phyloP scores from a whole-genome alignment of 495 filamentous ascomycete species.

The Cryomyces minteri region DNA sequence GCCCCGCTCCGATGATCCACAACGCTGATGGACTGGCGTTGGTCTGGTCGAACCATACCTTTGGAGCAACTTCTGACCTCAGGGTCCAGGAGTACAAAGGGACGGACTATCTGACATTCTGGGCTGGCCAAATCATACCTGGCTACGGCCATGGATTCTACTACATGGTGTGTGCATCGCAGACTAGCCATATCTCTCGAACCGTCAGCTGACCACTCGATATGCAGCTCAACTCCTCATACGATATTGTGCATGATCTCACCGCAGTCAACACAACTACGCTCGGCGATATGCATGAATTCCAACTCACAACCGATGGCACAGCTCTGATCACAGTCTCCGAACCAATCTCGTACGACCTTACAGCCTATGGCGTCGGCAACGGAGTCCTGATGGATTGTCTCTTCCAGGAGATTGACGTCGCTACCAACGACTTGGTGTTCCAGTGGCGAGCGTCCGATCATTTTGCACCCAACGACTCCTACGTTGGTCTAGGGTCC shows the following conservation, averaged over 20 bases:
- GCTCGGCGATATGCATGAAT: slow-evolving; percentile 9
- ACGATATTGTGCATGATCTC: slow-evolving; percentile 5
- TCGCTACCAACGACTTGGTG: slow-evolving; percentile 12
- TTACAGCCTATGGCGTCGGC: slow-evolving; percentile 5
- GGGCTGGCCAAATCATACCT: slow-evolving; percentile 28
- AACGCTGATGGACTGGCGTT: slow-evolving; percentile 4
- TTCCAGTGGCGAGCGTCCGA: slow-evolving; percentile 26
- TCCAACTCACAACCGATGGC: slow-evolving; percentile 6
- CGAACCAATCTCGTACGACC: slow-evolving; percentile 3
- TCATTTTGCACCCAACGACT: slow-evolving; percentile 15
- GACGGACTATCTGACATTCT: slow-evolving; percentile 25
- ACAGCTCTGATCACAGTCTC: slow-evolving; percentile 14
- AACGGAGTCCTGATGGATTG: slow-evolving; percentile 13
- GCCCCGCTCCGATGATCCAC: slow-evolving; percentile 3
- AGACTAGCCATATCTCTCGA: background rate
- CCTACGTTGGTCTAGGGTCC: slow-evolving; percentile 4
- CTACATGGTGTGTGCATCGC: background rate
- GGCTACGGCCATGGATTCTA: slow-evolving; percentile 27
- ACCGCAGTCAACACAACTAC: slow-evolving; percentile 1
- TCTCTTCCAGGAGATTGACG: slow-evolving; percentile 15
- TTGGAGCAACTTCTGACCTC: slow-evolving; percentile 7
- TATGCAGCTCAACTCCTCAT: slow-evolving; percentile 4
- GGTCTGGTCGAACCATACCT: slow-evolving; percentile 3
- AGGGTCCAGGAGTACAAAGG: slow-evolving; percentile 8
- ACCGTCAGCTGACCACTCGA: background rate